These are phyloP conservation scores for Rhinocladiella similis DNA, from an alignment of 2,329 filamentous ascomycete species.

Conservation along the genomic window DNA sequence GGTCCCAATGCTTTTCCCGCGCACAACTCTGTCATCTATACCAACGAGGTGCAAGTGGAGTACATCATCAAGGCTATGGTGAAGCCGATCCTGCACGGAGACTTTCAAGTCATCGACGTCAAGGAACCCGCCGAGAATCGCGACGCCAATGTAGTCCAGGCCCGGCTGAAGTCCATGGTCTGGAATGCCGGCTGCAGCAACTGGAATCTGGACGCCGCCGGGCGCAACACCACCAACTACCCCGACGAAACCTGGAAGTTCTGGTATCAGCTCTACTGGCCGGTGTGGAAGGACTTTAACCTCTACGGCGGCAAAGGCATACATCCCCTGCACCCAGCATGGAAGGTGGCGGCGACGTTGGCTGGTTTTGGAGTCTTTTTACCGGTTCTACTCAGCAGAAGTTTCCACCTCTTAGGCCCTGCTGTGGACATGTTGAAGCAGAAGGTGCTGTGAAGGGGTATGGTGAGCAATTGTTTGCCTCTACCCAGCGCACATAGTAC, in stretches of 20 bases:
- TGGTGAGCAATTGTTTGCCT: too few species aligned
- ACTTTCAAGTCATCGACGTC: slow-evolving; percentile 48
- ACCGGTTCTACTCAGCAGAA: background rate
- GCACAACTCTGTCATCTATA: slow-evolving; percentile 60
- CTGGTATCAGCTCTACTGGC: slow-evolving; percentile 16
- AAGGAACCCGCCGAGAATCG: slow-evolving; percentile 48
- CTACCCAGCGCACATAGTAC: too few species aligned
- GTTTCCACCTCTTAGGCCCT: background rate
- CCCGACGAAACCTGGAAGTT: slow-evolving; percentile 30
- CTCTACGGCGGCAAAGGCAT: slow-evolving; percentile 7
- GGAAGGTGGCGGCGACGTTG: slow-evolving; percentile 4
- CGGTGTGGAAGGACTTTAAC: slow-evolving; percentile 14
- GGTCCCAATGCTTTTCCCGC: slow-evolving; percentile 61
- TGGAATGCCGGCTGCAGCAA: slow-evolving; percentile 49
- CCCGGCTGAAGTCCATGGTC: slow-evolving; percentile 46
- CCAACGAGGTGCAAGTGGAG: slow-evolving; percentile 61
- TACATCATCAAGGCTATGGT: slow-evolving; percentile 58
- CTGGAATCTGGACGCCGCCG: slow-evolving; percentile 51
- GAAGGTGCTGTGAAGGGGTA: too few species aligned
- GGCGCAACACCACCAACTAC: slow-evolving; percentile 52
- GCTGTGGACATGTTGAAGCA: too few species aligned
- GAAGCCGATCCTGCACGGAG: slow-evolving; percentile 50
- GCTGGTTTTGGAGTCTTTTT: background rate
- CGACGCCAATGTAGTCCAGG: slow-evolving; percentile 50
- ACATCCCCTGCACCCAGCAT: slow-evolving; percentile 2